Evolutionary conservation across 345 rosid species (phyloP), one percentile per base, ranked within the genome.

Genomic region (Melaleuca quinquenervia): DNA sequence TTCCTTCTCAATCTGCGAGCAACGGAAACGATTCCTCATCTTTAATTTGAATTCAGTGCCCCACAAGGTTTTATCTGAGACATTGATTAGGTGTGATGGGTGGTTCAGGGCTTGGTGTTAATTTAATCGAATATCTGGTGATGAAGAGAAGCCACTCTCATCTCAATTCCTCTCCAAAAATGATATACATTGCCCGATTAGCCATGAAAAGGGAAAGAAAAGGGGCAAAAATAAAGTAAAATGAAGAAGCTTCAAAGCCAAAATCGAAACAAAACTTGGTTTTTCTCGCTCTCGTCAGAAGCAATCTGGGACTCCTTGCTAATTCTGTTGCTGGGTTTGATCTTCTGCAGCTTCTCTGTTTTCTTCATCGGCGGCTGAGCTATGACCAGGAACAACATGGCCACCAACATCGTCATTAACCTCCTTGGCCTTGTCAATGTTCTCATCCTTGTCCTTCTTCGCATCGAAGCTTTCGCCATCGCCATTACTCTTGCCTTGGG

Each of bases 401-500:
- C 26, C 78, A 18, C 48, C 78, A 5, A 70, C 48, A 24, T 70
- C 48, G 18, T 18, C 26, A 36, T 36, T 18, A 70, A 3, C 24
- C 78, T 70, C 48, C 78, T 36, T 8, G 48, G 48, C 18, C 78
- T 70, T 70, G 48, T 70, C 78, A 13, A 36, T 18, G 22, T 70
- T 70, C 78, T 70, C 78, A 18, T 70, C 78, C 78, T 70, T 36
- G 24, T 70, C 78, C 78, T 36, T 8, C 48, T 70, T 70, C 78
- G 48, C 78, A 9, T 70, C 48, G 78, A 70, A 70, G 78, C 26
- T 70, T 13, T 50, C 83, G 21, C 53, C 53, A 24, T 50, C 84
- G 26, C 74, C 84, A 62, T 82, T 54, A 9, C 60, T 29, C 58
- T 90, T 93, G 3, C 88, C 91, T 2, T 82, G 80, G 52, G 75